Evolutionary conservation across 2,329 filamentous ascomycete species (phyloP).

Genomic region (Aspergillus glaucus): DNA sequence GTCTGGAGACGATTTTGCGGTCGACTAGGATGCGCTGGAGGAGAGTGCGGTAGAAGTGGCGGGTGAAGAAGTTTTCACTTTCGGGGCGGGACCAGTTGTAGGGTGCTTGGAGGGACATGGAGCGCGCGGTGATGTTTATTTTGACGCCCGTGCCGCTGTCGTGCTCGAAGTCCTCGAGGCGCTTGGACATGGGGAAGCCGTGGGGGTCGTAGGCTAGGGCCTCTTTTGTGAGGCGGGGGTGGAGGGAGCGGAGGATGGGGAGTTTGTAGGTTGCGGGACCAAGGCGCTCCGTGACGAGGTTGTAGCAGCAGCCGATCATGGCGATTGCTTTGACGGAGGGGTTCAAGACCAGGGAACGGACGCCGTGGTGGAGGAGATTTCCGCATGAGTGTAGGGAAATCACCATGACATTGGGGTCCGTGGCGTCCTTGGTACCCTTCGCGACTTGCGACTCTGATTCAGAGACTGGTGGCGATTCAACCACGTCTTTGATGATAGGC

Average conservation of each 20-base stretch:
- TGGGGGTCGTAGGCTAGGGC: conserved; percentile 73
- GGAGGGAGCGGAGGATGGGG: conserved; percentile 67
- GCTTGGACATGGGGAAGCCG: conserved; percentile 86
- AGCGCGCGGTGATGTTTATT: conserved; percentile 90
- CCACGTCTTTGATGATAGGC: conserved; percentile 31
- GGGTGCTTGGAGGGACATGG: conserved; percentile 97
- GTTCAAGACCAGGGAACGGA: conserved; percentile 79
- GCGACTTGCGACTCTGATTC: background rate
- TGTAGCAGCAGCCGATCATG: conserved; percentile 97
- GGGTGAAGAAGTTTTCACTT: conserved; percentile 80
- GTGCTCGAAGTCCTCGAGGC: conserved; percentile 53
- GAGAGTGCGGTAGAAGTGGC: conserved; percentile 87
- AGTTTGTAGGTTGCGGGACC: conserved; percentile 83
- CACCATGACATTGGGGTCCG: conserved; percentile 59
- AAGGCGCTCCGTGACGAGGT: conserved; percentile 83
- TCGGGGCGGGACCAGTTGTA: conserved; percentile 81
- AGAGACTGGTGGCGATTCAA: conserved; percentile 14
- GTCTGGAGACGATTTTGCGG: conserved; percentile 63
- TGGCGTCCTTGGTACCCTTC: conserved; percentile 5
- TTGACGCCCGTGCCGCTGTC: conserved; percentile 58
- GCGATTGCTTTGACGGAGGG: conserved; percentile 81
- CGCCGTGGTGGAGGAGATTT: conserved; percentile 91
- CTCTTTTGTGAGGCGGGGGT: conserved; percentile 61
- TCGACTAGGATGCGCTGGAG: conserved; percentile 92
- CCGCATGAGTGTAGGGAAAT: conserved; percentile 96